Base-by-base conservation (phyloP, 495 filamentous ascomycete species). In the Penicillium alfredii region DNA sequence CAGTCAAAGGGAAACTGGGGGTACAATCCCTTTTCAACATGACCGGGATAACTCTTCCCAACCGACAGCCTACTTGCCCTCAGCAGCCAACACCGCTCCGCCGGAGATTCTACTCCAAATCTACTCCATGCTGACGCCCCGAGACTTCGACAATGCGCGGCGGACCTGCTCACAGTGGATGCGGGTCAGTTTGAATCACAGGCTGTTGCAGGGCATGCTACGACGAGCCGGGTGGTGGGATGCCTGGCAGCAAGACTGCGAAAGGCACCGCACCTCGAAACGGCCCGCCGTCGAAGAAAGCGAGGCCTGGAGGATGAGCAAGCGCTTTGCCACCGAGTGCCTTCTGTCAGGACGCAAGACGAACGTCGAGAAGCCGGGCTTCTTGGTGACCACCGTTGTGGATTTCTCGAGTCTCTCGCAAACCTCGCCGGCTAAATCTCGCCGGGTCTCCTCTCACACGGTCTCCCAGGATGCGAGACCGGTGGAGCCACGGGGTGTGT, bases 111-210 rank as follows among this genome's bases (percentile, higher is more conserved):
- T 86, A 0, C 68, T 81, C 25, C 63, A 75, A 4, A 76, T 86
- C 3, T 78, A 74, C 40, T 40, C 37, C 7, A 61, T 72, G 42
- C 59, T 84, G 4, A 53, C 58, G 8, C 80, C 82, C 0, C 38
- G 62, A 4, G 78, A 82, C 45, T 85, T 86, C 49, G 69, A 86
- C 47, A 68, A 76, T 43, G 80, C 81, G 8, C 68, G 82, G 30
- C 72, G 76, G 34, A 73, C 74, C 6, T 86, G 83, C 44, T 72
- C 71, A 30, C 63, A 63, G 30, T 88, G 81, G 83, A 77, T 82
- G 67, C 63, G 70, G 9, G 69, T 72, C 21, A 78, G 80, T 25
- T 58, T 86, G n/a, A 61, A 81, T 16, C 47, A 51, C 23, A 53
- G 44, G 0, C 45, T 86, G 6, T 60, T 86, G 14, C 55, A 64